A percentile compares a stretch with the other conserved stretches of the same genome.
Evolutionary conservation across 805 yeast genomes (phyloP).

Genomic region (Kodamaea restingae): DNA sequence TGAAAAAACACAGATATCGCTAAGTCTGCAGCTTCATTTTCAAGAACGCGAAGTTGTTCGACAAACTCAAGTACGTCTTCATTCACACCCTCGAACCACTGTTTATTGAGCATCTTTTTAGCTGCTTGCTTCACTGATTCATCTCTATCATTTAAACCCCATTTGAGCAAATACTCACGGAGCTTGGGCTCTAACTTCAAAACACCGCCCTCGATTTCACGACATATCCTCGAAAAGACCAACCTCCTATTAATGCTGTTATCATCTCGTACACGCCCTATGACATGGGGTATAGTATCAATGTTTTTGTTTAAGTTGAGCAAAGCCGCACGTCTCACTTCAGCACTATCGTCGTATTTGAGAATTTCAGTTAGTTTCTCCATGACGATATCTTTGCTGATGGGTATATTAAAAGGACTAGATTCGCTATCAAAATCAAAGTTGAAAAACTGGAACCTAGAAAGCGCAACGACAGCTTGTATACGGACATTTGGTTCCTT

Average conservation of each 20-base stretch:
- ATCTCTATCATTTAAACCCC: slow-evolving; percentile 91
- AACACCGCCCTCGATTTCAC: slow-evolving; percentile 58
- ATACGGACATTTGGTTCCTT: slow-evolving; percentile 74
- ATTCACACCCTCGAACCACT: slow-evolving; percentile 68
- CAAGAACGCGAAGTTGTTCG: slow-evolving; percentile 66
- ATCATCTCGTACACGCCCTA: slow-evolving; percentile 81
- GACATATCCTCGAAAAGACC: slow-evolving; percentile 64
- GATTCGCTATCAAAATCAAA: slow-evolving; percentile 34
- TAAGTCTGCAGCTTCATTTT: slow-evolving; percentile 59
- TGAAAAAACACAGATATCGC: slow-evolving; percentile 65
- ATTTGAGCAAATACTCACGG: slow-evolving; percentile 64
- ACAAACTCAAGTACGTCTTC: slow-evolving; percentile 70
- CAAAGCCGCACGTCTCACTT: slow-evolving; percentile 82
- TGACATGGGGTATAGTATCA: slow-evolving; percentile 51
- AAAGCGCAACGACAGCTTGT: slow-evolving; percentile 78
- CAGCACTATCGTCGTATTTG: slow-evolving; percentile 79
- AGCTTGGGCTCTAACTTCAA: slow-evolving; percentile 45
- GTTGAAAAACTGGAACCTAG: slow-evolving; percentile 61
- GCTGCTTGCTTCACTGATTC: slow-evolving; percentile 70
- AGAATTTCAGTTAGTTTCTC: slow-evolving; percentile 32
- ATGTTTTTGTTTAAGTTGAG: slow-evolving; percentile 59
- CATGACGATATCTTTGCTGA: slow-evolving; percentile 11
- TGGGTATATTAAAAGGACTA: slow-evolving; percentile 11
- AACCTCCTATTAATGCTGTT: slow-evolving; percentile 68
- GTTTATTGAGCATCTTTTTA: slow-evolving; percentile 56